Percentiles rank a stretch among this genome's conserved stretches.
phyloP scores from a whole-genome alignment of 2,329 filamentous ascomycete genomes.

The Cladophialophora yegresii region DNA sequence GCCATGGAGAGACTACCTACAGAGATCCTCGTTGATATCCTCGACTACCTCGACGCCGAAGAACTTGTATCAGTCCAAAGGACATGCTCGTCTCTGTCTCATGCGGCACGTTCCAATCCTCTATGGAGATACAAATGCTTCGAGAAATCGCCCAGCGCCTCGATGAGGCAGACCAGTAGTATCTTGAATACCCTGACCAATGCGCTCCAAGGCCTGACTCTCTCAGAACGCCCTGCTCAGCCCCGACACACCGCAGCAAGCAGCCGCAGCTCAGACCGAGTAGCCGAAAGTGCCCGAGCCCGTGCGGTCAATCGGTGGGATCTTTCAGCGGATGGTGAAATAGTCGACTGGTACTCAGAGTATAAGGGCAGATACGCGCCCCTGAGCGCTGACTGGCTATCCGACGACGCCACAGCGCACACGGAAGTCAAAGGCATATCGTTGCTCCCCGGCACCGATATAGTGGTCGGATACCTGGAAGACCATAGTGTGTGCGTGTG shows the following conservation, averaged over 20 bases:
- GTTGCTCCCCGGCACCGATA: conserved; percentile 45
- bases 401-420: conserved; percentile 52
- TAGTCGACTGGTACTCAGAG: conserved; percentile 81
- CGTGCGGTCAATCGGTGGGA: conserved; percentile 80
- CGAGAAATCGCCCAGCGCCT: conserved; percentile 66
- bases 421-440: conserved; percentile 39
- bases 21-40: conserved; percentile 65
- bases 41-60: conserved; percentile 50
- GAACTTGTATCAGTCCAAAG: conserved; percentile 70
- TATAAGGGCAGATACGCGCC: conserved; percentile 80
- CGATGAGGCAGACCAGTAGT: conserved; percentile 33
- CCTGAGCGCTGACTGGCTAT: conserved; percentile 73
- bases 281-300: conserved; percentile 47
- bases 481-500: conserved; percentile 87
- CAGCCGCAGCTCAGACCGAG: conserved; percentile 31
- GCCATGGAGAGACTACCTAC: conserved; percentile 60
- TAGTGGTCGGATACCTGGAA: conserved; percentile 65
- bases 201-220: conserved; percentile 38
- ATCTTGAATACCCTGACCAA: conserved; percentile 35
- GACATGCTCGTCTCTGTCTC: conserved; percentile 66
- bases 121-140: conserved; percentile 79
- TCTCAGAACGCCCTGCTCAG: conserved; percentile 21
- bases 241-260: background rate
- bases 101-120: conserved; percentile 69
- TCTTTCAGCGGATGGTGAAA: conserved; percentile 70